Evolutionary conservation across 495 filamentous ascomycete species (phyloP), one percentile per base, ranked within the genome.

Genomic region (Hyphodiscus hymeniophilus): DNA sequence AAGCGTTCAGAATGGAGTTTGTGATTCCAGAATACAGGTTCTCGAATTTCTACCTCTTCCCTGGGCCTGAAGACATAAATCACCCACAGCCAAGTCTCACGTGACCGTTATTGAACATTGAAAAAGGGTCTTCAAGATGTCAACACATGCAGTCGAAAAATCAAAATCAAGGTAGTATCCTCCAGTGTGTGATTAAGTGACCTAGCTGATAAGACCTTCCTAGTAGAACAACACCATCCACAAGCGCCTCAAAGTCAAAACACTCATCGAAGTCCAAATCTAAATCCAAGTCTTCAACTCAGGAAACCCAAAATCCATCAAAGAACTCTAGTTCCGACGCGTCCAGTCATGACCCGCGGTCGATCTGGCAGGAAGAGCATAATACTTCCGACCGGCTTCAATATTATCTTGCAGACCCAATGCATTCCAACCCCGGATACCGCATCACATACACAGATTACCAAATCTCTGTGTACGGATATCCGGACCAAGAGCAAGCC

Each of bases 231-330:
- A n/a, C n/a, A 6, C 17, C 34, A 7, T 38, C 34, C 2, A 38
- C n/a, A n/a, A n/a, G n/a, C n/a, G n/a, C 1, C 12, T 3, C n/a
- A 1, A 7, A 38, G 17, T 16, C 34, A 6, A 16, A 2, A 16
- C 4, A 20, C 13, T 6, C 34, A 15, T 38, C 34, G 7, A 43
- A 43, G 16, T 43, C 41, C 23, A 23, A 43, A 23, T 30, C 20
- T 1, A 26, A 43, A 3, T 31, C 41, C 41, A 43, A 43, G 23
- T 30, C 41, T 13, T 42, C 39, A 21, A 23, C 39, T n/a, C n/a
- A n/a, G n/a, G 26, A 28, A 28, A 28, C 26, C 26, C 26, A 10
- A 28, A 10, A 28, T 28, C 10, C 26, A 10, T 4, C 26, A 28
- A 28, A n/a, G n/a, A n/a, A n/a, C n/a, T 42, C 38, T 21, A 43